Percentiles rank a stretch among this genome's conserved stretches.
Conservation (phyloP, 192 early-diverging fungal species). For the Coemansia sp. region DNA sequence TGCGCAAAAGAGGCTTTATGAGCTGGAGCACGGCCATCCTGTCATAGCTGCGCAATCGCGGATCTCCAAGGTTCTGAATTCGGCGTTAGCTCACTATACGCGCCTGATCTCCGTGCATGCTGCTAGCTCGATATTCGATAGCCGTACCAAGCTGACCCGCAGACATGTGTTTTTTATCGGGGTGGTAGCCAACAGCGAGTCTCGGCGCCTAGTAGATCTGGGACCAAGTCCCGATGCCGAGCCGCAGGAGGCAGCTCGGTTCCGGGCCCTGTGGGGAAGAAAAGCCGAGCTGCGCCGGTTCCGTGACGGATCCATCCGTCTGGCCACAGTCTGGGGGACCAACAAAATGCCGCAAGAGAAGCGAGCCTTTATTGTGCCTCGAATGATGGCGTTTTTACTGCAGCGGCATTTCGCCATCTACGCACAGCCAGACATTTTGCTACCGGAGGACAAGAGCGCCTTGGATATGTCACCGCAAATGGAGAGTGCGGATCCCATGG, state of each 20-base stretch:
- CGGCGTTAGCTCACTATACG: conserved; percentile 23
- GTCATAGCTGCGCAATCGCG: conserved; percentile 22
- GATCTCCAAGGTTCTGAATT: conserved; percentile 20
- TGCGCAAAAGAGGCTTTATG: conserved; percentile 14
- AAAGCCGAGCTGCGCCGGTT: conserved; percentile 88
- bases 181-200: conserved; percentile 68
- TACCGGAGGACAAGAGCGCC: too few relatives aligned
- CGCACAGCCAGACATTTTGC: conserved; percentile 22
- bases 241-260: conserved; percentile 60
- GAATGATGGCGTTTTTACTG: conserved; percentile 77
- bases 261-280: conserved; percentile 85
- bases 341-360: conserved; percentile 57
- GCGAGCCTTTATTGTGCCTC: conserved; percentile 70
- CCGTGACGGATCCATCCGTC: conserved; percentile 86
- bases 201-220: conserved; percentile 75
- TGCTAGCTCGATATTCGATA: conserved; percentile 51
- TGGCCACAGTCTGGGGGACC: conserved; percentile 82
- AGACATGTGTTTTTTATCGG: conserved; percentile 63
- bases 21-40: conserved; percentile 29
- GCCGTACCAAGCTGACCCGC: conserved; percentile 43
- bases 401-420: conserved; percentile 65
- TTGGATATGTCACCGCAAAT: too few relatives aligned
- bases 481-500: too few relatives aligned
- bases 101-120: conserved; percentile 46
- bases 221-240: conserved; percentile 81